Conservation (phyloP, 2,329 filamentous ascomycete species). For the Pseudogymnoascus sp. region DNA sequence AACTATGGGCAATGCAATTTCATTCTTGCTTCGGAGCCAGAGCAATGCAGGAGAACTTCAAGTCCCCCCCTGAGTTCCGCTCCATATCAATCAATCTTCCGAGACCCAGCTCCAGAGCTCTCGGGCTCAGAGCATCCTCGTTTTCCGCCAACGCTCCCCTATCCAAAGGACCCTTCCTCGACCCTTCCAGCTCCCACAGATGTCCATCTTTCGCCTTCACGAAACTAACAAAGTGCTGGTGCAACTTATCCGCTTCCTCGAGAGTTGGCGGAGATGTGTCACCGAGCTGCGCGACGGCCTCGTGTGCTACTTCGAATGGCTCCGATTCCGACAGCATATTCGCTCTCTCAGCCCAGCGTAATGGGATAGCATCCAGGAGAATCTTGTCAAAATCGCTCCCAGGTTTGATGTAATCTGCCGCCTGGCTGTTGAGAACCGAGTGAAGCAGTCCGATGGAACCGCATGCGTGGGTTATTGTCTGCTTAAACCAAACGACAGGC, state of each 20-base stretch:
- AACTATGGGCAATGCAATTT: neutral
- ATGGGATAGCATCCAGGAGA: constrained; percentile 56
- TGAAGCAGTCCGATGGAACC: constrained; percentile 85
- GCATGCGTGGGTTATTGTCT: constrained; percentile 91
- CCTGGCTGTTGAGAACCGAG: constrained; percentile 67
- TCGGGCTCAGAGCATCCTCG: constrained; percentile 68
- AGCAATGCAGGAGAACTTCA: constrained; percentile 17
- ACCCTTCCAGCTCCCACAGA: constrained; percentile 63
- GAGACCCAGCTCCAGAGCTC: constrained; percentile 60
- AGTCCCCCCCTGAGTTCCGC: constrained; percentile 9
- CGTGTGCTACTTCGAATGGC: constrained; percentile 69
- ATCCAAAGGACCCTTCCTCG: constrained; percentile 56
- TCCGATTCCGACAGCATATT: constrained; percentile 70
- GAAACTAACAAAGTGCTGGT: constrained; percentile 94
- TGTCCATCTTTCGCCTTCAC: constrained; percentile 63
- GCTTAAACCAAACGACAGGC: constrained; percentile 85
- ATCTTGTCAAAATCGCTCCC: constrained; percentile 45
- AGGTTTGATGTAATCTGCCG: constrained; percentile 31
- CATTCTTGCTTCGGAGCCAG: constrained; percentile 6
- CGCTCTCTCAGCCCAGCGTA: constrained; percentile 58
- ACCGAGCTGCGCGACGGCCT: constrained; percentile 64
- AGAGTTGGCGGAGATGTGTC: constrained; percentile 73
- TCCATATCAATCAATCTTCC: constrained; percentile 17
- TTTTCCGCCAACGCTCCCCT: constrained; percentile 43
- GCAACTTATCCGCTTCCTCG: constrained; percentile 56